These are phyloP conservation scores for Toxicodendron radicans DNA, from an alignment of 345 rosid genomes.

Conservation along the genomic window DNA sequence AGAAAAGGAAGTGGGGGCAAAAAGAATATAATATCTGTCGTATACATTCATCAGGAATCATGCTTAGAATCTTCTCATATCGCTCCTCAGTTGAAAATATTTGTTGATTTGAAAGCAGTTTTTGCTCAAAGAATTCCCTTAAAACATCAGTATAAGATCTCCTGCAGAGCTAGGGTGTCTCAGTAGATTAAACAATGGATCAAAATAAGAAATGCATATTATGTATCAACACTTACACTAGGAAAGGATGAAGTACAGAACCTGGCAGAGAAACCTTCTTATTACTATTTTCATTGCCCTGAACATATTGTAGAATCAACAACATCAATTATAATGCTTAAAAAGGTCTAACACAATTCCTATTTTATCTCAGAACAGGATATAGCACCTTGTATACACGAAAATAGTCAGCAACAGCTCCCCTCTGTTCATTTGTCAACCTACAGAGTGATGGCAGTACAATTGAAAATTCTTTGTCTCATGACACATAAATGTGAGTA, in stretches of 20 bases:
- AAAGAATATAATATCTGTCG: neutral
- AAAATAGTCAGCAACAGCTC: slow-evolving; percentile 88
- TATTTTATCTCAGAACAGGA: neutral
- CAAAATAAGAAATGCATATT: slow-evolving; percentile 2
- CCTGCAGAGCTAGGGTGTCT: slow-evolving; percentile 43
- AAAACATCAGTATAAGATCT: slow-evolving; percentile 81
- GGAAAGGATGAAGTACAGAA: slow-evolving; percentile 81
- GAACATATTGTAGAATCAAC: slow-evolving; percentile 24
- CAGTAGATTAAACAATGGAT: slow-evolving; percentile 14
- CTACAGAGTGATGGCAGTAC: slow-evolving; percentile 35
- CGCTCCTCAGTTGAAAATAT: slow-evolving; percentile 70
- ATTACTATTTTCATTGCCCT: slow-evolving; percentile 86
- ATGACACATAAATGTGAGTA: slow-evolving; percentile 3
- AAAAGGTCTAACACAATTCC: slow-evolving; percentile 4
- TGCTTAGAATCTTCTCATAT: slow-evolving; percentile 78
- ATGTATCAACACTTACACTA: slow-evolving; percentile 55
- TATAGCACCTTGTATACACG: slow-evolving; percentile 69
- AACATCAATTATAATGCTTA: slow-evolving; percentile 3
- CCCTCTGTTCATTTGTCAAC: slow-evolving; percentile 87
- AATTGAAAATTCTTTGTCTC: slow-evolving; percentile 5
- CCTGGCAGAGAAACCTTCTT: slow-evolving; percentile 72
- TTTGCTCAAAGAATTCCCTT: slow-evolving; percentile 67
- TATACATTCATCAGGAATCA: slow-evolving; percentile 85
- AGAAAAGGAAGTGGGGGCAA: neutral
- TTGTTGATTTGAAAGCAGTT: slow-evolving; percentile 61